These are phyloP conservation scores for Phytopythium delawarense DNA, from an alignment of 352 stramenopile species.

Conservation along the genomic window DNA sequence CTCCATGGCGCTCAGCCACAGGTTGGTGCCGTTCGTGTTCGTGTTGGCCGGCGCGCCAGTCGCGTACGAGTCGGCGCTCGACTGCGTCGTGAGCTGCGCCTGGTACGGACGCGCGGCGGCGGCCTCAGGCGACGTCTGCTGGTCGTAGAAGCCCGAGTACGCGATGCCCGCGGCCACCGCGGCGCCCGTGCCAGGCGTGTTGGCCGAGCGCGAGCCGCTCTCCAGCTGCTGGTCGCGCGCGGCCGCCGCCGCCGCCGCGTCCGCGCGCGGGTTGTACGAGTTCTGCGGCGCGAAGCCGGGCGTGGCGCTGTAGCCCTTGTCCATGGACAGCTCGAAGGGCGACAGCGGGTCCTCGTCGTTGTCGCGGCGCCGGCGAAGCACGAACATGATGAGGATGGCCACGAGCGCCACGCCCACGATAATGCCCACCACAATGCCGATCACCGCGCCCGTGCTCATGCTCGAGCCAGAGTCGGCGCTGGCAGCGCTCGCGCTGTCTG, in stretches of 20 bases:
- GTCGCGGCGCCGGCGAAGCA: constrained; percentile 51
- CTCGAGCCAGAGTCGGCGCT: constrained; percentile 29
- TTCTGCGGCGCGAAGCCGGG: constrained; percentile 31
- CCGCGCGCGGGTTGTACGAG: constrained; percentile 31
- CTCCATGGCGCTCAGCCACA: constrained; percentile 83
- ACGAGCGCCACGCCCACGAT: constrained; percentile 55
- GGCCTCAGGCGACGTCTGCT: constrained; percentile 48
- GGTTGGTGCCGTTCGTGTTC: constrained; percentile 45
- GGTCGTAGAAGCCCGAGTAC: constrained; percentile 78
- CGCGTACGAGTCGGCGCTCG: constrained; percentile 23
- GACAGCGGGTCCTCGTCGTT: constrained; percentile 72
- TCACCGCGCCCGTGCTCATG: constrained; percentile 67
- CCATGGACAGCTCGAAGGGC: constrained; percentile 82
- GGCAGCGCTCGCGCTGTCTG: constrained; percentile 7
- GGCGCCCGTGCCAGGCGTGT: constrained; percentile 31
- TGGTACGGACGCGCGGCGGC: constrained; percentile 13
- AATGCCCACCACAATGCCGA: constrained; percentile 67
- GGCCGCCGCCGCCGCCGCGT: constrained; percentile 15
- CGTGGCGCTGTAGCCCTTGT: constrained; percentile 68
- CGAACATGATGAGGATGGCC: constrained; percentile 47
- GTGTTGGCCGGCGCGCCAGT: constrained; percentile 10
- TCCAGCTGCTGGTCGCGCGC: constrained; percentile 15
- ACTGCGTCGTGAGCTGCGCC: constrained; percentile 23
- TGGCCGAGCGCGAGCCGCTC: constrained; percentile 19
- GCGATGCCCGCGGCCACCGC: constrained; percentile 44